phyloP scores from a whole-genome alignment of 1,284 basidiomycete genomes.

The Sporisorium sorghi region DNA sequence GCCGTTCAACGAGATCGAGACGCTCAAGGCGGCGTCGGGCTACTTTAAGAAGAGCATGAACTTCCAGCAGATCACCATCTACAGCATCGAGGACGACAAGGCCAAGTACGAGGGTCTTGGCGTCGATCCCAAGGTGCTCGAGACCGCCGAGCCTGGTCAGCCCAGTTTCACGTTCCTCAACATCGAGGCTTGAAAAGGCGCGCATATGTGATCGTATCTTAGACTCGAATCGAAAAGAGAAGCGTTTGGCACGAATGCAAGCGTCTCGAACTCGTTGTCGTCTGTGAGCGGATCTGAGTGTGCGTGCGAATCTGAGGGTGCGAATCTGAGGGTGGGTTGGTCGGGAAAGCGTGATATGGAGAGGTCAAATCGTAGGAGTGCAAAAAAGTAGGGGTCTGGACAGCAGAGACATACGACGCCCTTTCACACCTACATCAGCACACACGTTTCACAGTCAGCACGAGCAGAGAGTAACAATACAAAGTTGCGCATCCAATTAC shows the following conservation, averaged over 20 bases:
- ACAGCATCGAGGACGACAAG: constrained; percentile 79
- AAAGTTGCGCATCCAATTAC: neutral
- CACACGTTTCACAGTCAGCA: neutral
- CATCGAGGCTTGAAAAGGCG: constrained; percentile 14
- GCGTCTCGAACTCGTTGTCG: neutral
- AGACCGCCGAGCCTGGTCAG: constrained; percentile 84
- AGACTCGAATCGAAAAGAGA: neutral
- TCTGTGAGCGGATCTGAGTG: neutral
- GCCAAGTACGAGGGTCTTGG: constrained; percentile 73
- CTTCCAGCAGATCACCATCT: constrained; percentile 79
- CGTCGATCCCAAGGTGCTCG: constrained; percentile 79
- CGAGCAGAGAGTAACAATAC: neutral
- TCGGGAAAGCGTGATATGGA: too few species aligned
- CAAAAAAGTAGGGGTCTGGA: too few species aligned
- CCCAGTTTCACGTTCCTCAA: constrained; percentile 44
- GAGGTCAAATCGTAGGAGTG: too few species aligned
- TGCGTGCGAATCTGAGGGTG: too few species aligned
- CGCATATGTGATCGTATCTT: neutral
- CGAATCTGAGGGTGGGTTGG: too few species aligned
- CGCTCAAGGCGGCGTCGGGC: constrained; percentile 72
- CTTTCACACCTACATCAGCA: too few species aligned
- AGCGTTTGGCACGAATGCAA: neutral
- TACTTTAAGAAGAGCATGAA: constrained; percentile 87
- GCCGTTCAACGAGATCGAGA: constrained; percentile 86
- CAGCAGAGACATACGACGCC: too few species aligned